phyloP scores from a whole-genome alignment of 139 green algal genomes.

The Desmodesmus armatus region DNA sequence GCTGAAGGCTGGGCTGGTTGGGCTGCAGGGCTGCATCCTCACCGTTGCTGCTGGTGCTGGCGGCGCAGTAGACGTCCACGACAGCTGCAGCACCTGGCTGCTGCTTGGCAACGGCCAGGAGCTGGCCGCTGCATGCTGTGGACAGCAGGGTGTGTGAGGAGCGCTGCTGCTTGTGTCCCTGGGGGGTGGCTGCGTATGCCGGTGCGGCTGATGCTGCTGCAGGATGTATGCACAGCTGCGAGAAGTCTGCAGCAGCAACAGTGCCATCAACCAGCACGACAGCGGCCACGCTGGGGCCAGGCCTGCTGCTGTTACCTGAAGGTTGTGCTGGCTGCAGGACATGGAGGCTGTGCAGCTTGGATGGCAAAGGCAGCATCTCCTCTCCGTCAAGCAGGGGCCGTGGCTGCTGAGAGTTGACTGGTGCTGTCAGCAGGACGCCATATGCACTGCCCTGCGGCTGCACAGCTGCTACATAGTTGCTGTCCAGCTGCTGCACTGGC shows the following conservation, averaged over 20 bases:
- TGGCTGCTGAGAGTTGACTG: neutral
- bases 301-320: no score
- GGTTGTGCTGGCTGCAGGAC: neutral
- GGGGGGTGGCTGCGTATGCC: neutral
- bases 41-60: neutral
- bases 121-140: neutral
- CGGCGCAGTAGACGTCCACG: slow-evolving; percentile 2
- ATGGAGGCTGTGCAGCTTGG: slow-evolving; percentile 24
- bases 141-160: neutral
- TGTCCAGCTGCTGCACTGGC: slow-evolving; percentile 34
- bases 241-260: slow-evolving; percentile 28
- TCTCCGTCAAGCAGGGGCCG: slow-evolving; percentile 30
- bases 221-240: neutral
- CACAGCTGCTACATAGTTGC: slow-evolving; percentile 36
- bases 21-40: no score
- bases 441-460: slow-evolving; percentile 33
- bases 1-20: no score
- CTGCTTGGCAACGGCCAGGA: slow-evolving; percentile 19
- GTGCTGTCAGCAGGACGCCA: slow-evolving; percentile 13
- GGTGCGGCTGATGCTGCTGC: neutral
- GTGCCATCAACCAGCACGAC: slow-evolving; percentile 29
- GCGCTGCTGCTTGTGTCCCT: neutral
- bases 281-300: neutral
- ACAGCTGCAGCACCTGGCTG: neutral
- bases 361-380: slow-evolving; percentile 24